These are phyloP conservation scores for Wallacemonas sp. DNA, from an alignment of 208 protist species.

Conservation along the genomic window DNA sequence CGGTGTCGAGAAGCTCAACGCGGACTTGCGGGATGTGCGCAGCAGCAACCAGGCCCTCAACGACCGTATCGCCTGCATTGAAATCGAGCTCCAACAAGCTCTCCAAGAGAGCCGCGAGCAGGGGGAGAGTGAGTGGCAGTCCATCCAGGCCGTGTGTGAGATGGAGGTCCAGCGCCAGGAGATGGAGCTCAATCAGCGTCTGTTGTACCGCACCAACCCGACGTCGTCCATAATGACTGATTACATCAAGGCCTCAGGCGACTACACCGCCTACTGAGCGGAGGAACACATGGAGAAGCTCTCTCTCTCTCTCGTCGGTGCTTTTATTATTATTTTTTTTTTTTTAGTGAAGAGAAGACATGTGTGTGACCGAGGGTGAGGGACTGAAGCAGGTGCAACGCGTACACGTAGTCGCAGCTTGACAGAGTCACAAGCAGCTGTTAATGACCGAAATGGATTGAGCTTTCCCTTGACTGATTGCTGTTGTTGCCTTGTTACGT, in stretches of 20 bases:
- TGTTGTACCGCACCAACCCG: conserved; percentile 22
- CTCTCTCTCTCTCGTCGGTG: not conserved
- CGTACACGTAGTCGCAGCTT: too few species aligned
- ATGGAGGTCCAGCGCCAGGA: conserved; percentile 43
- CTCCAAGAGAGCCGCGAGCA: conserved; percentile 62
- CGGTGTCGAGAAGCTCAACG: conserved; percentile 74
- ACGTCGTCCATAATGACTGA: conserved; percentile 14
- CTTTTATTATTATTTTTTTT: conserved; percentile 4
- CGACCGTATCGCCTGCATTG: conserved; percentile 77
- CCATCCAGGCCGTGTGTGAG: conserved; percentile 32
- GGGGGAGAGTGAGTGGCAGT: conserved; percentile 35
- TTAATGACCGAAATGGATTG: too few species aligned
- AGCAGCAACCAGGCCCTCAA: conserved; percentile 70
- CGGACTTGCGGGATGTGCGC: conserved; percentile 63
- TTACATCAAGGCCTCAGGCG: conserved; percentile 8
- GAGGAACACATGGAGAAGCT: not conserved
- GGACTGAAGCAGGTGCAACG: too few species aligned
- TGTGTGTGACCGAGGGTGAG: too few species aligned
- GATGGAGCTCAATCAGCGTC: conserved; percentile 33
- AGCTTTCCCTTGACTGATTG: conserved; percentile 2
- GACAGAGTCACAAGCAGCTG: too few species aligned
- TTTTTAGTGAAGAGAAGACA: not conserved
- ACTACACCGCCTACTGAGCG: conserved; percentile 1
- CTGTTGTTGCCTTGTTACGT: conserved; percentile 1
- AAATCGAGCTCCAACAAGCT: conserved; percentile 69